Base-by-base conservation (phyloP, 177 flowering plant species). In the Vitis hybrid region DNA sequence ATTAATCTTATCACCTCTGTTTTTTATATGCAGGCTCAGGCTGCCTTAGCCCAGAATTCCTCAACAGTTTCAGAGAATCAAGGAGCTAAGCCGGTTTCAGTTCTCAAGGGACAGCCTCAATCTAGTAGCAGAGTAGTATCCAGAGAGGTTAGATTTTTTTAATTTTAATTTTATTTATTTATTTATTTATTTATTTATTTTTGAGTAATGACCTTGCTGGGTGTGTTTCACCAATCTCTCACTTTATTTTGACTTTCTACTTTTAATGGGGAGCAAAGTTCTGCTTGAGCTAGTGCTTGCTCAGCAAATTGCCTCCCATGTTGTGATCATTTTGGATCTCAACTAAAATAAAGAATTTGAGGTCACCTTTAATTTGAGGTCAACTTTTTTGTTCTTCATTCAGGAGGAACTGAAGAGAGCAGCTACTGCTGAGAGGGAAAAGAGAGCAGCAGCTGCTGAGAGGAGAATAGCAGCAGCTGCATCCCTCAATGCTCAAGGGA, bases 391-490 rank as follows among this genome's bases (percentile, higher is more conserved):
- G 24, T 15, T 61, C 6, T 51, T 61, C 58, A 6, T 72, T 35
- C 80, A 91, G 97, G 97, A 91, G 81, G 87, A 87, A 64, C 70
- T 77, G 46, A 82, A 73, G 75, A 84, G 80, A 66, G 75, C 79
- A 67, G 85, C 64, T 72, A 95, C 79, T 21, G 86, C 70, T 5
- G 98, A 94, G 69, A 84, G 98, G 78, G 98, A 94, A 79, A 92
- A 89, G 82, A 84, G 97, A 76, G 98, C 98, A 14, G 93, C 93
- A 24, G 98, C 99, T 18, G 92, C 92, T 32, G 99, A 93, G 85
- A 90, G 82, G 78, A 87, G 97, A 78, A 79, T 91, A 12, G 94
- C 91, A 46, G 86, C 85, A n/a, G 78, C 82, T 18, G 82, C 84
- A 13, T 79, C 85, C 4, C 72, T 62, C 1, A 77, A 72, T 67